Base-by-base conservation (phyloP, 1,284 basidiomycete species). In the Trichosporon sp. region DNA sequence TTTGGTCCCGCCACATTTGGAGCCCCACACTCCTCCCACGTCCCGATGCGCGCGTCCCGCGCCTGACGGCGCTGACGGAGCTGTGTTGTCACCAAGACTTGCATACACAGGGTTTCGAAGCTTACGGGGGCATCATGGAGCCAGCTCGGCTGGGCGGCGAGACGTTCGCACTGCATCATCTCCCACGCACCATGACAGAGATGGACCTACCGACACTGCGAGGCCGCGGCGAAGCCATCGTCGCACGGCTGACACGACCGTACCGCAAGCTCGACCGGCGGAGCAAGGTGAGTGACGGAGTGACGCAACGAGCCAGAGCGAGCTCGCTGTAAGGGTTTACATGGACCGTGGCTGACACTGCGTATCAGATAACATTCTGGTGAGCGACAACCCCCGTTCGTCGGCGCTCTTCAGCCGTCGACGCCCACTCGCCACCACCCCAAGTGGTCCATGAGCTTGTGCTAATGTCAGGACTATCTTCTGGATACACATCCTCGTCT, bases 251-350 rank as follows among this genome's bases (percentile, higher is more conserved):
- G 3, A 13, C 56, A 6, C 44, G 21, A 52, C 62, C 62, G 40
- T 76, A 73, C 60, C 63, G 71, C n/a, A 71, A 69, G 40, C 60
- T 74, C 23, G 70, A 71, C 40, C 62, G 65, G 69, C 69, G 66
- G 59, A 65, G 69, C 52, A 76, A 74, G 65, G 73, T 75, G 59
- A 66, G 72, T 65, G 4, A n/a, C 14, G 9, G 3, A 2, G n/a
- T n/a, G n/a, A n/a, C n/a, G n/a, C n/a, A n/a, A n/a, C n/a, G n/a
- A n/a, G n/a, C n/a, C n/a, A n/a, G n/a, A n/a, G n/a, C n/a, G n/a
- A n/a, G n/a, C n/a, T 13, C 25, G 25, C 3, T 14, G 25, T 29
- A 52, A 52, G 40, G 40, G 40, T 52, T 52, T 25, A 29, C 46
- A 10, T n/a, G 32, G 34, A 14, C 19, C 27, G 27, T 27, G 49